These are phyloP conservation scores for Populus hybrid DNA, from an alignment of 441 rosid species.

Conservation along the genomic window DNA sequence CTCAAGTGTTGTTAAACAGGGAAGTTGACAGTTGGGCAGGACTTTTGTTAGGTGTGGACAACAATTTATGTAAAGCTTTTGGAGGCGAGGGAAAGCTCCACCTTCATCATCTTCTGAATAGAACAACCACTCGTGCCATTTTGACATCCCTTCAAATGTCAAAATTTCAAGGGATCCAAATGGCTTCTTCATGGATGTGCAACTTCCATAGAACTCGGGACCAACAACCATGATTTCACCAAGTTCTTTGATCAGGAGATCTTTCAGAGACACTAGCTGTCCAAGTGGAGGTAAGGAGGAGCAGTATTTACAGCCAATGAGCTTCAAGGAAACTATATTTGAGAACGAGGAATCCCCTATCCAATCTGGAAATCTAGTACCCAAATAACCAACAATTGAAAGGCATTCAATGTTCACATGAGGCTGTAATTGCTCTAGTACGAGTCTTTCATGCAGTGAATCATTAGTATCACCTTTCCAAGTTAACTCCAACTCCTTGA, in stretches of 20 bases:
- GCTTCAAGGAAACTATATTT: conserved; percentile 11
- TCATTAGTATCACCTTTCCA: conserved; percentile 15
- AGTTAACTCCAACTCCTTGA: conserved; percentile 16
- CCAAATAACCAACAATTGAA: conserved; percentile 12
- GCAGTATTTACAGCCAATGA: conserved; percentile 19
- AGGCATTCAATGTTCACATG: conserved; percentile 15
- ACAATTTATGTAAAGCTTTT: conserved; percentile 10
- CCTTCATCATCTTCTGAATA: background rate
- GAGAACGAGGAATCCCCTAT: conserved; percentile 19
- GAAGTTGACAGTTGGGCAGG: conserved; percentile 20
- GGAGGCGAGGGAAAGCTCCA: conserved; percentile 28
- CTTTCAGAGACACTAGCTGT: too few species aligned
- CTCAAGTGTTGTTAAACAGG: conserved; percentile 14
- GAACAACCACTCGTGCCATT: conserved; percentile 20
- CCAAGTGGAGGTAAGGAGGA: conserved; percentile 21
- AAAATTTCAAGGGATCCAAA: conserved; percentile 22
- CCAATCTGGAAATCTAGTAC: conserved; percentile 29
- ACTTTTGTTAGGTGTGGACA: conserved; percentile 20
- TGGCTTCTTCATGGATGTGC: background rate
- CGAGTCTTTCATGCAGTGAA: background rate
- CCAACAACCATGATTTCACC: background rate
- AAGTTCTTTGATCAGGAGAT: background rate
- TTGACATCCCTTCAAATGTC: conserved; percentile 14
- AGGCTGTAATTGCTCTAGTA: conserved; percentile 30
- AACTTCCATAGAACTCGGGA: background rate